Percentiles rank a stretch among this genome's conserved stretches.
Evolutionary conservation across 1,284 basidiomycete species (phyloP).

Genomic region (Cryptococcus maquisensis): DNA sequence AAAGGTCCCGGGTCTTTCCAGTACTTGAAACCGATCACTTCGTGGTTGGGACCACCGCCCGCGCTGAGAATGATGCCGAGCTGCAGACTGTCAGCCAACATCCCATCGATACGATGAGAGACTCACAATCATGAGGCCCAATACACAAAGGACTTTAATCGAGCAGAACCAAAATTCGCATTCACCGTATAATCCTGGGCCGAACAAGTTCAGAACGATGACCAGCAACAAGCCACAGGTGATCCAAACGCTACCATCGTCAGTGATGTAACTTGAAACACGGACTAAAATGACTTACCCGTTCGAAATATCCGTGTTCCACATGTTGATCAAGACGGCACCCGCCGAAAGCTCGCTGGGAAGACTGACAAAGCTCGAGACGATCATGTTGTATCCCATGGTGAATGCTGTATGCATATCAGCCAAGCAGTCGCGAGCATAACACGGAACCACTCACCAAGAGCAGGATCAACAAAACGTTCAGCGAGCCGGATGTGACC

Average conservation of each 20-base stretch:
- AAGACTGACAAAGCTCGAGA: background rate
- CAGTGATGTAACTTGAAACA: conserved; percentile 1
- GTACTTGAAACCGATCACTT: conserved; percentile 16
- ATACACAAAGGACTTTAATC: conserved; percentile 15
- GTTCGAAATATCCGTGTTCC: conserved; percentile 59
- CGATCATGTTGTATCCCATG: conserved; percentile 2
- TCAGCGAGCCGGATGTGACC: conserved; percentile 8
- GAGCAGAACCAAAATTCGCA: conserved; percentile 19
- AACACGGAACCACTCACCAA: conserved; percentile 9
- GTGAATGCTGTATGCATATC: too few relatives aligned
- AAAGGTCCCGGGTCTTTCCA: conserved; percentile 18
- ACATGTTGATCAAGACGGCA: conserved; percentile 53
- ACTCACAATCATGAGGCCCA: conserved; percentile 55
- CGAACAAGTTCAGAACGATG: conserved; percentile 7
- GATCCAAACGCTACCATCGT: conserved; percentile 7
- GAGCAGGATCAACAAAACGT: conserved; percentile 10
- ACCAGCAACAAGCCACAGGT: conserved; percentile 4
- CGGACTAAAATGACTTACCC: conserved; percentile 25
- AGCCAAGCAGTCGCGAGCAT: conserved; percentile 3
- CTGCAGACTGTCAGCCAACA: background rate
- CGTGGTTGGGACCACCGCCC: conserved; percentile 55
- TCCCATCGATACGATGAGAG: too few relatives aligned
- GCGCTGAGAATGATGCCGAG: conserved; percentile 59
- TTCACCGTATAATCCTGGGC: conserved; percentile 5
- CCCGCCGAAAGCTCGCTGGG: conserved; percentile 13